Conservation (phyloP, 805 yeast genomes). For the Ogataea allantospora region DNA sequence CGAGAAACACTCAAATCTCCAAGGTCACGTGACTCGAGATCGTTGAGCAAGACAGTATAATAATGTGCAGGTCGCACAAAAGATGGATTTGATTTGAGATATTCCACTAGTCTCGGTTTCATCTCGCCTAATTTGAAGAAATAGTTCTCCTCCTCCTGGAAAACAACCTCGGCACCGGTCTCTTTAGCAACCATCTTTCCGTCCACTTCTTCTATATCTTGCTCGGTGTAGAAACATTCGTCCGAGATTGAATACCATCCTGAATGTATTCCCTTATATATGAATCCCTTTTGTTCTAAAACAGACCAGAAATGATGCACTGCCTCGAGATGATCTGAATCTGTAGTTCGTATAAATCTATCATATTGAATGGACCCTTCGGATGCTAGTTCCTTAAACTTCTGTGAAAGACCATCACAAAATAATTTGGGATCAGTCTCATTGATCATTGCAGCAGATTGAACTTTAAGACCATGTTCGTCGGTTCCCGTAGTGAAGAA, state of each 20-base stretch:
- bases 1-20: constrained; percentile 84
- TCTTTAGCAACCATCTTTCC: constrained; percentile 51
- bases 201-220: constrained; percentile 53
- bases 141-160: constrained; percentile 80
- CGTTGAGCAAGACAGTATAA: constrained; percentile 53
- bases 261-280: constrained; percentile 77
- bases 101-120: constrained; percentile 49
- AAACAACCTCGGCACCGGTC: constrained; percentile 71
- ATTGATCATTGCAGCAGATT: constrained; percentile 68
- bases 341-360: constrained; percentile 89
- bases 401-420: constrained; percentile 66
- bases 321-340: constrained; percentile 65
- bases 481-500: constrained; percentile 89
- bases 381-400: constrained; percentile 65
- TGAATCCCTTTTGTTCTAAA: constrained; percentile 57
- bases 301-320: constrained; percentile 70
- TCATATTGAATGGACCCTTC: constrained; percentile 57
- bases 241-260: constrained; percentile 97
- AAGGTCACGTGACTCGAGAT: constrained; percentile 48
- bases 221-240: constrained; percentile 88
- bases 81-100: constrained; percentile 46
- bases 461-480: constrained; percentile 94
- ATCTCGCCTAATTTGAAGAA: constrained; percentile 75
- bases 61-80: constrained; percentile 69
- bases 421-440: constrained; percentile 57